These are phyloP conservation scores for Trichoderma harzianum DNA, from an alignment of 2,329 filamentous ascomycete genomes.

Conservation along the genomic window DNA sequence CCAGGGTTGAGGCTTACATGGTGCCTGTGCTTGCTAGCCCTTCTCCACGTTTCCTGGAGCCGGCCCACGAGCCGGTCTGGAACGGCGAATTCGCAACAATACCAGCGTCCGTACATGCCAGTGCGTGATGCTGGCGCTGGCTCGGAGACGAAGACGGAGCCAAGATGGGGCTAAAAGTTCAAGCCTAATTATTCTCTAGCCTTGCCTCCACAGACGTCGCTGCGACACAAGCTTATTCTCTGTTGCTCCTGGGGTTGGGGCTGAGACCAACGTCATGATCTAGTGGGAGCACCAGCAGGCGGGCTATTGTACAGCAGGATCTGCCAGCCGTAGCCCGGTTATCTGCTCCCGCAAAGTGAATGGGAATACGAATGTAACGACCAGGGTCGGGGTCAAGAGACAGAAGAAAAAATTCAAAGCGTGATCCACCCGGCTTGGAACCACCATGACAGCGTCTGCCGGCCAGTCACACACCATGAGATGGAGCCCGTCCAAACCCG, in stretches of 20 bases:
- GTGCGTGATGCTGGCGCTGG: not conserved
- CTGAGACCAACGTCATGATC: not conserved
- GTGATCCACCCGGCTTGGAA: conserved; percentile 5
- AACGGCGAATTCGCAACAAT: not conserved
- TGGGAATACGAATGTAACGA: not conserved
- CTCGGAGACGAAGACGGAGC: not conserved
- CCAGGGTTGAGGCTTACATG: conserved; percentile 11
- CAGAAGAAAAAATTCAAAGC: not conserved
- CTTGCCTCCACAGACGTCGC: not conserved
- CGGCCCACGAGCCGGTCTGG: not conserved
- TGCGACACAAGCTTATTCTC: not conserved
- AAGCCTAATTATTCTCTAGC: not conserved
- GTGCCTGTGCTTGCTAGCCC: not conserved
- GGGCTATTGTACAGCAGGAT: not conserved
- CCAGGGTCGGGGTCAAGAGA: not conserved
- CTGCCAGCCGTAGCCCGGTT: not conserved
- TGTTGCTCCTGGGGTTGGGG: not conserved
- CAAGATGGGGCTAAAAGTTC: not conserved
- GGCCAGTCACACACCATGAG: not conserved
- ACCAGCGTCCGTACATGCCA: not conserved
- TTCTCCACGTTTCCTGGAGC: not conserved
- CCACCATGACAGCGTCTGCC: not conserved
- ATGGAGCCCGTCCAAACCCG: not conserved
- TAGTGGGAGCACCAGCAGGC: not conserved
- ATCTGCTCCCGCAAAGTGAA: not conserved